These are phyloP conservation scores for Nepenthes gracilis DNA, from an alignment of 148 eudicot genomes.

Conservation along the genomic window DNA sequence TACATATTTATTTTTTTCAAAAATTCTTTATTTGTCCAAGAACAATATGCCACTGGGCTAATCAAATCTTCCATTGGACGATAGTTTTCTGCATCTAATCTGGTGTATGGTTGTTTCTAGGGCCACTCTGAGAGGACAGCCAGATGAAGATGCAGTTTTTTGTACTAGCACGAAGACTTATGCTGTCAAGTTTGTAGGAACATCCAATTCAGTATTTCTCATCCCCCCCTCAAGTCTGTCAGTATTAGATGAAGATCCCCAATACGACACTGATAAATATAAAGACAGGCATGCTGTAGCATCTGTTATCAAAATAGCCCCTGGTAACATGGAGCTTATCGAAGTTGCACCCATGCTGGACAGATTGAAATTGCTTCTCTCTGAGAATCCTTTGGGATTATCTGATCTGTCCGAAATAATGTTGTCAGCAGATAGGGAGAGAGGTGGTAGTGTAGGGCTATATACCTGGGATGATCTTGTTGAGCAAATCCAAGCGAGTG, in stretches of 20 bases:
- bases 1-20: no score
- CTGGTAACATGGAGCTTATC: conserved; percentile 69
- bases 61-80: background rate
- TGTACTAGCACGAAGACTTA: conserved; percentile 83
- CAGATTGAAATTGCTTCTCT: conserved; percentile 56
- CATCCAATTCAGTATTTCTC: conserved; percentile 76
- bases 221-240: conserved; percentile 52
- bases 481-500: conserved; percentile 72
- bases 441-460: conserved; percentile 12
- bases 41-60: background rate
- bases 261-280: conserved; percentile 22
- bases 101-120: conserved; percentile 15
- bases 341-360: conserved; percentile 88
- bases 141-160: conserved; percentile 82
- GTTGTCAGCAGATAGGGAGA: conserved; percentile 15
- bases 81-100: background rate
- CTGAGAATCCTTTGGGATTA: conserved; percentile 47
- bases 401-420: conserved; percentile 39
- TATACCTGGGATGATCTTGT: conserved; percentile 78
- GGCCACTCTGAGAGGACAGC: conserved; percentile 75
- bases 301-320: conserved; percentile 63
- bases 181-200: conserved; percentile 77
- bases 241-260: conserved; percentile 9
- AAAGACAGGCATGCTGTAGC: conserved; percentile 20
- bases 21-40: no score